Conservation (phyloP, 371 early-diverging fungal species). For the Coemansia sp. region DNA sequence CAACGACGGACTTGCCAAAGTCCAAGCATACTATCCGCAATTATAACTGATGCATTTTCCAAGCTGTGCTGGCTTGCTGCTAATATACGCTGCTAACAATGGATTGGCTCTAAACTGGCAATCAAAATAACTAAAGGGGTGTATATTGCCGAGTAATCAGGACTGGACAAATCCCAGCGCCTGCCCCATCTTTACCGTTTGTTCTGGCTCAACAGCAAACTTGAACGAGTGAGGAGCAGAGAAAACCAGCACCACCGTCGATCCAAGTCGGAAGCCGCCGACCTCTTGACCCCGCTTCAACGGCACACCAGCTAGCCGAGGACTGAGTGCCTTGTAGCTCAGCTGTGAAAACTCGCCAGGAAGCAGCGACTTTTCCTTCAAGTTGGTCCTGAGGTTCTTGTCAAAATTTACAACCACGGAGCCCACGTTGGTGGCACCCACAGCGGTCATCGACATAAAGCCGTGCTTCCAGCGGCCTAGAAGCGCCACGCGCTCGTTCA, state of each 20-base stretch:
- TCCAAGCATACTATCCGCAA: too few species aligned
- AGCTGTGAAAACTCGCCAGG: conserved; percentile 78
- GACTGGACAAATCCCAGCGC: conserved; percentile 57
- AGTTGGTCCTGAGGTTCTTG: conserved; percentile 56
- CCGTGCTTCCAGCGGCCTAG: conserved; percentile 92
- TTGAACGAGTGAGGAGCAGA: conserved; percentile 85
- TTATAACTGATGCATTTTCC: too few species aligned
- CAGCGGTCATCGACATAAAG: conserved; percentile 94
- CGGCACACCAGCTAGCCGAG: conserved; percentile 65
- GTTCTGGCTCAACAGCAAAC: conserved; percentile 72
- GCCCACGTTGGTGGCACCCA: conserved; percentile 98
- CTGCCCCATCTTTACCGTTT: conserved; percentile 83
- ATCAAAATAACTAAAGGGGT: neutral
- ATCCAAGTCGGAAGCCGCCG: conserved; percentile 94
- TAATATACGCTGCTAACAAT: too few species aligned
- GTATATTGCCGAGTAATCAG: neutral
- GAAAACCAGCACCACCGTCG: conserved; percentile 96
- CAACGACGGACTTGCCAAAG: too few species aligned
- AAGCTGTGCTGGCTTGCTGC: too few species aligned
- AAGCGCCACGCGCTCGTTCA: conserved; percentile 94
- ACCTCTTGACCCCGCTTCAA: conserved; percentile 82
- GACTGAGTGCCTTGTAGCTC: conserved; percentile 66
- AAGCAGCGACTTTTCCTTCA: conserved; percentile 54
- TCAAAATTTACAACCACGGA: conserved; percentile 91
- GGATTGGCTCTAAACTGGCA: too few species aligned